phyloP scores from a whole-genome alignment of 1,284 basidiomycete genomes.

The Malassezia caprae region DNA sequence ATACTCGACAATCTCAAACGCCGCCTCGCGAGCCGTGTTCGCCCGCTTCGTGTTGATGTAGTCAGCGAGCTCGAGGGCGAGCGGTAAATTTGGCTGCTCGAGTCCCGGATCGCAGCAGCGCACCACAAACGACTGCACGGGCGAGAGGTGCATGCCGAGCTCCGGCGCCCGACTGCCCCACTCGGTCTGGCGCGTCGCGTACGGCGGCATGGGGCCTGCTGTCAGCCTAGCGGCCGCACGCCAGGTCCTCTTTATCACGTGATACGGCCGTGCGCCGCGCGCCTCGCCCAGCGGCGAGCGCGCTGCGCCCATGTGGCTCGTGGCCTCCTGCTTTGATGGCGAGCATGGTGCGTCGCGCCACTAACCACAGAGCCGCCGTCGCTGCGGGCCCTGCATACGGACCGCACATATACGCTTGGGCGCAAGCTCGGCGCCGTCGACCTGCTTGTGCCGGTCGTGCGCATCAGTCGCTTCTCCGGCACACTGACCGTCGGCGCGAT shows the following conservation, averaged over 20 bases:
- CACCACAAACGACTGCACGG: constrained; percentile 48
- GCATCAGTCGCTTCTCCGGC: constrained; percentile 14
- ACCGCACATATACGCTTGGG: constrained; percentile 5
- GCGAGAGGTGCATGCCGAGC: constrained; percentile 25
- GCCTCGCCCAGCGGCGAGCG: neutral
- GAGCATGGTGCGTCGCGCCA: constrained; percentile 6
- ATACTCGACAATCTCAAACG: constrained; percentile 67
- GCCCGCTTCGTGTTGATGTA: constrained; percentile 90
- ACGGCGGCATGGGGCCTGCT: neutral
- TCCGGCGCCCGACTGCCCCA: constrained; percentile 38
- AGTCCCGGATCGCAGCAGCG: constrained; percentile 80
- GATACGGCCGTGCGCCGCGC: neutral
- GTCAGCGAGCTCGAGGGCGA: constrained; percentile 86
- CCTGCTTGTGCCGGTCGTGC: constrained; percentile 7
- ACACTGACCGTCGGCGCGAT: neutral
- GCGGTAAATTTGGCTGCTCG: constrained; percentile 77
- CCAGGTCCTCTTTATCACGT: neutral
- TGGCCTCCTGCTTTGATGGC: neutral
- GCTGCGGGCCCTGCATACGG: neutral
- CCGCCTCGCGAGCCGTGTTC: constrained; percentile 86
- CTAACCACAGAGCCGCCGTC: constrained; percentile 3
- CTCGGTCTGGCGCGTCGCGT: constrained; percentile 20
- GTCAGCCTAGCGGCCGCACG: neutral
- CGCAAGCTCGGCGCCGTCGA: constrained; percentile 11
- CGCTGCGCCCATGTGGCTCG: constrained; percentile 5